phyloP scores from a whole-genome alignment of 768 basidiomycete species.

The Auriscalpium orientale region DNA sequence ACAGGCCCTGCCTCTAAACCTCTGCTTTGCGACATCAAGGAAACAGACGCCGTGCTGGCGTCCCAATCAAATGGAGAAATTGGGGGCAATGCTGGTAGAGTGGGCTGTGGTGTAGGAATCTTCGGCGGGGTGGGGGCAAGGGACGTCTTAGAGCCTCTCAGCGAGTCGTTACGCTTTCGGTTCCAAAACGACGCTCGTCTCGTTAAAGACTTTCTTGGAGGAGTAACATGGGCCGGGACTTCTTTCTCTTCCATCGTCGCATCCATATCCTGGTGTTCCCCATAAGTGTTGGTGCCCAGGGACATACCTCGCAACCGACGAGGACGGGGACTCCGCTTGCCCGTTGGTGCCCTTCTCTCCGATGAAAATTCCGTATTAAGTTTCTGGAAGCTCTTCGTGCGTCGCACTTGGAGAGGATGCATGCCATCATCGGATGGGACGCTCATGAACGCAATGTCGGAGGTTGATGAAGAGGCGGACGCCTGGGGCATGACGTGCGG shows the following conservation, averaged over 20 bases:
- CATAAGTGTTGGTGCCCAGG: constrained; percentile 38
- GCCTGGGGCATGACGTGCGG: constrained; percentile 43
- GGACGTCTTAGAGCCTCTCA: constrained; percentile 26
- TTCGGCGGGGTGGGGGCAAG: background rate
- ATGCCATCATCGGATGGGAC: constrained; percentile 15
- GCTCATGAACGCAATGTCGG: constrained; percentile 40
- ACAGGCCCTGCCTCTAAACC: constrained; percentile 15
- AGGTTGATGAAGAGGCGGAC: constrained; percentile 31
- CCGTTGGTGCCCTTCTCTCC: constrained; percentile 7
- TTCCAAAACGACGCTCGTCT: constrained; percentile 16
- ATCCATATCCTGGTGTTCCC: constrained; percentile 34
- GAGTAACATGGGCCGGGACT: constrained; percentile 15
- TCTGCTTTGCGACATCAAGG: constrained; percentile 19
- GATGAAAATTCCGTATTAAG: constrained; percentile 21
- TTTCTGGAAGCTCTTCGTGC: constrained; percentile 47
- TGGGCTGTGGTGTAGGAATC: constrained; percentile 25
- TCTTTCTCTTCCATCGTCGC: constrained; percentile 34
- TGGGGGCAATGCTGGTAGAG: constrained; percentile 34
- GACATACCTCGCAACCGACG: constrained; percentile 48
- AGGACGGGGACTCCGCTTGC: background rate
- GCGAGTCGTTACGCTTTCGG: constrained; percentile 22
- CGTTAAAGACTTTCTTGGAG: constrained; percentile 11
- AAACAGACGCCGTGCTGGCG: constrained; percentile 14
- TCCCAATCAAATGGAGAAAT: constrained; percentile 38
- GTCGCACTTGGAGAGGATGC: constrained; percentile 28